Evolutionary conservation across 192 early-diverging fungal species (phyloP), one percentile per base, ranked within the genome.

Genomic region (Rhizophagus clarus): DNA sequence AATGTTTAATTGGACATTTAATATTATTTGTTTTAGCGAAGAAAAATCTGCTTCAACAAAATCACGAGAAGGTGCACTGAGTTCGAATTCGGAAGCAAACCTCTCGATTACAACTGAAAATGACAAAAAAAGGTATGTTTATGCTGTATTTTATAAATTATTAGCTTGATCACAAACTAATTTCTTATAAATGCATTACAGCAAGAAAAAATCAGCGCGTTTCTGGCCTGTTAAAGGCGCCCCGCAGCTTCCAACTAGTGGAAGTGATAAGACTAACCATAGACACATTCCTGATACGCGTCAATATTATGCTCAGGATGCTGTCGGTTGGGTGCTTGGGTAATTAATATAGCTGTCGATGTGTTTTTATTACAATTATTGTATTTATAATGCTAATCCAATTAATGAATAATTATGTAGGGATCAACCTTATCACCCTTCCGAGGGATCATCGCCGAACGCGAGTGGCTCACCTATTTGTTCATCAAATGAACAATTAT

Each of bases 261-360:
- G 28, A 9, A 66, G 15, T 66, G 24, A 2, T 66, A 66, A 66
- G 24, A 68, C 47, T n/a, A 81, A 69, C 64, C 82, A 82, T 67
- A 84, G 82, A 42, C 81, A 67, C 49, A 87, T 87, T 63, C 86
- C 85, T 61, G 90, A 92, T 78, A 89, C 85, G 49, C 90, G 91
- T 80, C 91, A 92, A 79, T 88, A 92, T 81, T 86, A 88, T 73
- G 90, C 92, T 12, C 92, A 93, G 81, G 84, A 89, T 12, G 83
- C 91, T 14, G 92, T 95, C 29, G 94, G 94, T 73, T 95, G 92
- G 92, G 83, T 95, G 61, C 83, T 95, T 47, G 89, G 92, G 71
- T 69, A 69, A 69, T 22, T 34, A 28, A 12, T 28, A 64, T 17
- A 12, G 31, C 7, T 26, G 24, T 66, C 17, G 37, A 40, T 15